Evolutionary conservation across 805 yeast genomes (phyloP).

Genomic region (Kodamaea kaohsiungensis): DNA sequence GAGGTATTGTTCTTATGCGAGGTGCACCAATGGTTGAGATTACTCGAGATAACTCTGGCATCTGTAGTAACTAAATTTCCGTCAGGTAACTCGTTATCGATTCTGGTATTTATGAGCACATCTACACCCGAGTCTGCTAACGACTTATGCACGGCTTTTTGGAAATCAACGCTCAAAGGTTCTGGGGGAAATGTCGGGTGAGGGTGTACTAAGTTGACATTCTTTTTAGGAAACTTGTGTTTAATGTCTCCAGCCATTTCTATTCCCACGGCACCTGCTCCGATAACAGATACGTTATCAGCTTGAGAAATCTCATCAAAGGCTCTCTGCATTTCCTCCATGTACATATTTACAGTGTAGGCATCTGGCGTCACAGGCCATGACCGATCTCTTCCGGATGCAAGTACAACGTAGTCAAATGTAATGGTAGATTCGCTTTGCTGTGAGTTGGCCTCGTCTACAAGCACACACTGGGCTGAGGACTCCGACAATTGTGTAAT

Average conservation of each 20-base stretch:
- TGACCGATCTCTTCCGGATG: constrained; percentile 51
- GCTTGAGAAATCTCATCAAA: constrained; percentile 31
- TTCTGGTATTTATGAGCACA: constrained; percentile 31
- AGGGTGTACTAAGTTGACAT: constrained; percentile 41
- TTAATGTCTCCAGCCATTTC: constrained; percentile 45
- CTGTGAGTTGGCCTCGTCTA: not conserved
- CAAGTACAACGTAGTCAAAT: constrained; percentile 50
- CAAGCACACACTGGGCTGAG: constrained; percentile 13
- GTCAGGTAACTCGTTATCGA: constrained; percentile 24
- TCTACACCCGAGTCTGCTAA: constrained; percentile 29
- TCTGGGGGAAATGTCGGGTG: constrained; percentile 40
- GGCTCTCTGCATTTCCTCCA: constrained; percentile 44
- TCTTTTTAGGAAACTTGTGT: constrained; percentile 29
- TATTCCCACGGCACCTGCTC: constrained; percentile 47
- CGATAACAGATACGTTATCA: constrained; percentile 42
- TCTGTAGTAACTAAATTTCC: constrained; percentile 28
- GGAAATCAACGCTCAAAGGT: constrained; percentile 32
- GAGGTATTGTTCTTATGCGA: constrained; percentile 33
- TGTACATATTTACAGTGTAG: constrained; percentile 32
- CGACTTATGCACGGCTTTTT: constrained; percentile 26
- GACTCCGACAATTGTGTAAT: constrained; percentile 21
- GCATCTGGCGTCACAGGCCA: constrained; percentile 60
- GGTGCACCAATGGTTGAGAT: constrained; percentile 40
- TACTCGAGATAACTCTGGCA: constrained; percentile 28
- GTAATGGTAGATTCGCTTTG: constrained; percentile 15